A percentile compares a stretch with the other conserved stretches of the same genome.
Evolutionary conservation across 2,329 filamentous ascomycete genomes (phyloP).

Genomic region (Colletotrichum sp.): DNA sequence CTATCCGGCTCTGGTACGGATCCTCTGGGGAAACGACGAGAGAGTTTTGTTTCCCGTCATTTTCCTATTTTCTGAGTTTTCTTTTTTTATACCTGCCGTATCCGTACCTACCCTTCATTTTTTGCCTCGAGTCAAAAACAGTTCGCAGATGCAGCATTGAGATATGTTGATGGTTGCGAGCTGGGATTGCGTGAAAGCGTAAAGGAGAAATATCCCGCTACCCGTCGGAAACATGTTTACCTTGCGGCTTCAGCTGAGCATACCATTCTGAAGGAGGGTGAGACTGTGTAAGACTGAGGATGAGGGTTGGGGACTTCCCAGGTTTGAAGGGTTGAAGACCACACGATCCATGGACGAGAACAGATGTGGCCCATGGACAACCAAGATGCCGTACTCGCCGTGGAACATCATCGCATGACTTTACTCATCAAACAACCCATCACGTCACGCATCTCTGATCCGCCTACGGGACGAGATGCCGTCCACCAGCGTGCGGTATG

Average conservation of each 20-base stretch:
- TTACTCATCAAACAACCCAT: constrained; percentile 6
- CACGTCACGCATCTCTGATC: constrained; percentile 1
- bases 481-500: not conserved
- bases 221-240: constrained; percentile 2
- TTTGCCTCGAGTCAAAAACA: not conserved
- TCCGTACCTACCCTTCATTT: not conserved
- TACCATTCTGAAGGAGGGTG: not conserved
- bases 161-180: not conserved
- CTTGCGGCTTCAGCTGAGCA: not conserved
- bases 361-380: not conserved
- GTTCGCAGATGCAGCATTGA: not conserved
- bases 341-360: not conserved
- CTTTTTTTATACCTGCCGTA: not conserved
- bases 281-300: not conserved
- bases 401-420: constrained; percentile 5
- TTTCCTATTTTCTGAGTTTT: not conserved
- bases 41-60: not conserved
- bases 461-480: not conserved
- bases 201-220: not conserved
- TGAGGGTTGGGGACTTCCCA: not conserved
- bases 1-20: not conserved
- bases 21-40: not conserved
- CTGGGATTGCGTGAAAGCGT: constrained; percentile 1
- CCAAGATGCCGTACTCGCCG: not conserved
- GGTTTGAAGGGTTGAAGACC: not conserved